phyloP scores from a whole-genome alignment of 2,329 filamentous ascomycete genomes.

The Fusarium xyrophilum region DNA sequence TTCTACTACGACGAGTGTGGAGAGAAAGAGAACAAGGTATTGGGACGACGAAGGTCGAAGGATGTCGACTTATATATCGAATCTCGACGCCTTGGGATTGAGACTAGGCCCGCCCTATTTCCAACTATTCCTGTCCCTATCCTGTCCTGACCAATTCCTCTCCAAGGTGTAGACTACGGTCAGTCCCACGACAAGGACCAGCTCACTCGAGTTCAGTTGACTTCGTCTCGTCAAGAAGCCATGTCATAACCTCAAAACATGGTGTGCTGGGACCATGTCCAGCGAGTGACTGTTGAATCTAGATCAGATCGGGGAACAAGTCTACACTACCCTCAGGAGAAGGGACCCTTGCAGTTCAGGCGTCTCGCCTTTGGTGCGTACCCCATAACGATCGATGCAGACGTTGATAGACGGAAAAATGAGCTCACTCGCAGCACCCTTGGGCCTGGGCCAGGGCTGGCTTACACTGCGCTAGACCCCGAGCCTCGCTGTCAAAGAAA shows the following conservation, averaged over 20 bases:
- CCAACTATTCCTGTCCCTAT: not conserved
- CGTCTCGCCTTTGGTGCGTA: slow-evolving; percentile 8
- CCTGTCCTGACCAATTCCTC: not conserved
- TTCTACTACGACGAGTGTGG: slow-evolving; percentile 39
- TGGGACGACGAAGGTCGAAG: slow-evolving; percentile 2
- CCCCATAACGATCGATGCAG: slow-evolving; percentile 19
- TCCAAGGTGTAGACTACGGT: slow-evolving; percentile 1
- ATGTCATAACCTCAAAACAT: slow-evolving; percentile 23
- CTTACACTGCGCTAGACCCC: slow-evolving; percentile 3
- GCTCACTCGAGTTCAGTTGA: not conserved
- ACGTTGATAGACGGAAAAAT: slow-evolving; percentile 38
- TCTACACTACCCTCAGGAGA: not conserved
- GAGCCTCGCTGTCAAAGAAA: slow-evolving; percentile 13
- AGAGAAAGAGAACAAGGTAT: slow-evolving; percentile 6
- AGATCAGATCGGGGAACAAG: slow-evolving; percentile 18
- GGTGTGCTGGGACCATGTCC: slow-evolving; percentile 15
- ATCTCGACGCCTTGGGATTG: not conserved
- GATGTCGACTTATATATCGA: slow-evolving; percentile 36
- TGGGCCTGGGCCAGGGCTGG: not conserved
- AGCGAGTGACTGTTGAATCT: slow-evolving; percentile 11
- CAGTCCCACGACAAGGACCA: slow-evolving; percentile 1
- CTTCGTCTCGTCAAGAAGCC: slow-evolving; percentile 15
- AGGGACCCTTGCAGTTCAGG: slow-evolving; percentile 5
- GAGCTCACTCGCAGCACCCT: slow-evolving; percentile 4
- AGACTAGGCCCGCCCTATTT: not conserved